Evolutionary conservation across 148 eudicot genomes (phyloP).

Genomic region (Rhododendron williamsianum): DNA sequence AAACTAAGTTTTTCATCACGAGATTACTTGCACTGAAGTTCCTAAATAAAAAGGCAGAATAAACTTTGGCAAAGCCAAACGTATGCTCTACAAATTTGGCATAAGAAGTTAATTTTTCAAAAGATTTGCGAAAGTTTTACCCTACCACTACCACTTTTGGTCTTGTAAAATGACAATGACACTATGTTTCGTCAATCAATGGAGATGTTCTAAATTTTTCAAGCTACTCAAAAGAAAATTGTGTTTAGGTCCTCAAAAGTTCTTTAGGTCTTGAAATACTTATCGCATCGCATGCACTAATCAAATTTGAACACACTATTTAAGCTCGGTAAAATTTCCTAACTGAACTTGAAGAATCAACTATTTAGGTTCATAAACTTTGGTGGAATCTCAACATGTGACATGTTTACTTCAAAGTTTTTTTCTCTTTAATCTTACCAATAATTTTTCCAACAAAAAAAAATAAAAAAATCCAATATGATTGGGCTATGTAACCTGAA

Average conservation of each 20-base stretch:
- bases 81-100: not conserved
- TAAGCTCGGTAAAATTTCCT: not conserved
- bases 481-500: not conserved
- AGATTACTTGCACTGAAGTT: not conserved
- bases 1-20: not conserved
- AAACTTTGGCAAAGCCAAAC: too few relatives aligned
- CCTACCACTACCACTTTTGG: not conserved
- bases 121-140: too few relatives aligned
- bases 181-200: not conserved
- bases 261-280: not conserved
- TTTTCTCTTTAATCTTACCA: not conserved
- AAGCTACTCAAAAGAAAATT: not conserved
- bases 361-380: not conserved
- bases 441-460: too few relatives aligned
- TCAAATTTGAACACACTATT: too few relatives aligned
- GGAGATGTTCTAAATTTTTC: not conserved
- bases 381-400: not conserved
- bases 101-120: too few relatives aligned
- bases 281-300: too few relatives aligned
- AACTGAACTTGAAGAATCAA: not conserved
- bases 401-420: not conserved
- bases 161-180: not conserved
- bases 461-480: too few relatives aligned
- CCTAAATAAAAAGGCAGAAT: not conserved
- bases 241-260: not conserved